These are phyloP conservation scores for Rhynchospora pubera DNA, from an alignment of 176 grass and related monocot genomes.

Conservation along the genomic window DNA sequence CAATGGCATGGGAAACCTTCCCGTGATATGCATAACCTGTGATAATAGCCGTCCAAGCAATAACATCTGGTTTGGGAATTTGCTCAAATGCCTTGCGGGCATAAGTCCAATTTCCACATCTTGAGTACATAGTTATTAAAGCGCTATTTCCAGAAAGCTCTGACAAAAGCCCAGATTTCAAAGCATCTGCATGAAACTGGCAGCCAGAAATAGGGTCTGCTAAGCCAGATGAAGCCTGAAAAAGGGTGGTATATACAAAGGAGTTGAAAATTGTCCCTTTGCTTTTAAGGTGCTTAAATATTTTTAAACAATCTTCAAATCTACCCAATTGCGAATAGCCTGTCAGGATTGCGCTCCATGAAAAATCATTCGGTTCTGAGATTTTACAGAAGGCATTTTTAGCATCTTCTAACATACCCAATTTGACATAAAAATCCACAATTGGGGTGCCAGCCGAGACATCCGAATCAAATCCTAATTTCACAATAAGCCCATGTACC, in stretches of 20 bases:
- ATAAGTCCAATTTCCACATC: slow-evolving; percentile 41
- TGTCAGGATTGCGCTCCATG: not conserved
- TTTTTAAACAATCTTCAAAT: not conserved
- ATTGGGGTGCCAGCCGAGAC: not conserved
- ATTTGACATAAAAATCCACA: not conserved
- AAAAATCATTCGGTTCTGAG: not conserved
- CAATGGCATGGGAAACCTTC: slow-evolving; percentile 47
- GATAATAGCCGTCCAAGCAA: slow-evolving; percentile 54
- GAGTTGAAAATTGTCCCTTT: not conserved
- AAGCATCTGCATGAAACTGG: slow-evolving; percentile 22
- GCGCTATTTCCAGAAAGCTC: slow-evolving; percentile 9
- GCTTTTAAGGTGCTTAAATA: not conserved
- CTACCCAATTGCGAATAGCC: not conserved
- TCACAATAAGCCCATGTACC: slow-evolving; percentile 32
- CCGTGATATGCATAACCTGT: slow-evolving; percentile 55
- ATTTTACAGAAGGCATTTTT: not conserved
- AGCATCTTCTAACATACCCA: not conserved
- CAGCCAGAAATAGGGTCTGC: not conserved
- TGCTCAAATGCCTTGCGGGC: slow-evolving; percentile 44
- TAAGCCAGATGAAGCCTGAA: not conserved
- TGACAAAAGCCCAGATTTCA: slow-evolving; percentile 36
- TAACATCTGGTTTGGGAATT: slow-evolving; percentile 41
- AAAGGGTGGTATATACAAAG: not conserved
- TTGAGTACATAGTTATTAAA: slow-evolving; percentile 65
- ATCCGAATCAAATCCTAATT: slow-evolving; percentile 21